Evolutionary conservation across 2,329 filamentous ascomycete genomes (phyloP), one percentile per base, ranked within the genome.

Genomic region (Botrytis elliptica): DNA sequence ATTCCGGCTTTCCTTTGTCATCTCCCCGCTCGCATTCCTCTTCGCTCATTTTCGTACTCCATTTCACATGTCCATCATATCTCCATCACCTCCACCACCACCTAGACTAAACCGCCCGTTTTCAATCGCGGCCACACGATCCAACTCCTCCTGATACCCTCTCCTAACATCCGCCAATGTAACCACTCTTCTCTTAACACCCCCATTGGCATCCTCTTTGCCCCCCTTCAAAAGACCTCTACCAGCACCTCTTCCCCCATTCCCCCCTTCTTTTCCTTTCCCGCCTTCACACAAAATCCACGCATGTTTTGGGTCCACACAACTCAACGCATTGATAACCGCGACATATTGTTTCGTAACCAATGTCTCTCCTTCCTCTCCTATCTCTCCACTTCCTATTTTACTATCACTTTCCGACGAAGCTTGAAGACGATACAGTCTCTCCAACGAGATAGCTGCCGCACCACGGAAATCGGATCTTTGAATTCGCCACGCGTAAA

Each of bases 281-380:
- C 83, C 69, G 72, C 86, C 83, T 77, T 88, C 84, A n/a, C 85
- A 82, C 67, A 88, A 90, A 81, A 97, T 89, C 88, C 97, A 99
- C 1, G 91, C 92, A 79, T 97, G 92, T 75, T 93, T 90, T 77
- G 88, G 89, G 67, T 93, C 90, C 59, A 98, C 94, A 76, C 94
- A 97, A 77, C 92, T 93, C 75, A 99, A 86, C 1, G 94, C 91
- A 81, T 99, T 99, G 84, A 99, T 97, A 63, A 99, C 88, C 75
- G 94, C 87, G n/a, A 98, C 85, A 79, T 97, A 96, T 79, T 93
- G 92, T 77, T 92, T 89, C 65, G 91, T 90, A 46, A 93, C 86
- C 0, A 87, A 86, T 0, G 89, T 91, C 77, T 91, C 89, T 14
- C 90, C 84, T 8, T 86, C 85, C 75, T 91, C 89, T 12, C 75